Base-by-base conservation (phyloP, 768 basidiomycete species). In the Rubroboletus satanas region DNA sequence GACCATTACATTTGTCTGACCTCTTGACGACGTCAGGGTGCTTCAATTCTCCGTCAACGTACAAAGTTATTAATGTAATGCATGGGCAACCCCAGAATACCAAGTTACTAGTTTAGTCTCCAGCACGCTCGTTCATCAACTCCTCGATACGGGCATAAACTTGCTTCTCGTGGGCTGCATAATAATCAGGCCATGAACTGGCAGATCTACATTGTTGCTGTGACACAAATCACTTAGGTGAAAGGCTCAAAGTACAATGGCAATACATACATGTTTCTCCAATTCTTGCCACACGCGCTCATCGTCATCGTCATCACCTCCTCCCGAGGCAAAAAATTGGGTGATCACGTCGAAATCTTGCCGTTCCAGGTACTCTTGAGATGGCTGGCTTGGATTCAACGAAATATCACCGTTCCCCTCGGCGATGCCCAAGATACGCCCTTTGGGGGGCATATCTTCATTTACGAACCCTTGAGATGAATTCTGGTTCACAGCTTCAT, bases 271-370 rank as follows among this genome's bases (percentile, higher is more conserved):
- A 72, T 78, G 68, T 49, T 66, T 63, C 39, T 73, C 71, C 42
- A 89, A 65, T 39, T 67, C 72, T 45, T 68, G 71, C 82, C 84
- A 88, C 33, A 84, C 71, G n/a, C 75, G 71, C 23, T 72, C 71
- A n/a, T 78, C 77, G 5, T 71, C 66, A 8, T 75, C 72, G 1
- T 78, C 76, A 5, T 80, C 76, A 11, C 78, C 78, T 38, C 77
- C 79, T 11, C 77, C 75, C 5, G 70, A 74, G 11, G 79, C 79
- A 60, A 88, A 83, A 60, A 85, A 88, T 10, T 68, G 66, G 7
- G 79, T 75, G 36, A 88, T 74, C 4, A 71, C 63, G 17, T 79
- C 71, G n/a, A 86, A 70, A 64, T 85, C 83, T 46, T 75, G 68
- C 54, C 36, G 62, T 48, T 68, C 62, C 47, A 55, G 21, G 6